phyloP scores from a whole-genome alignment of 768 basidiomycete genomes.

The Trametes cingulata region DNA sequence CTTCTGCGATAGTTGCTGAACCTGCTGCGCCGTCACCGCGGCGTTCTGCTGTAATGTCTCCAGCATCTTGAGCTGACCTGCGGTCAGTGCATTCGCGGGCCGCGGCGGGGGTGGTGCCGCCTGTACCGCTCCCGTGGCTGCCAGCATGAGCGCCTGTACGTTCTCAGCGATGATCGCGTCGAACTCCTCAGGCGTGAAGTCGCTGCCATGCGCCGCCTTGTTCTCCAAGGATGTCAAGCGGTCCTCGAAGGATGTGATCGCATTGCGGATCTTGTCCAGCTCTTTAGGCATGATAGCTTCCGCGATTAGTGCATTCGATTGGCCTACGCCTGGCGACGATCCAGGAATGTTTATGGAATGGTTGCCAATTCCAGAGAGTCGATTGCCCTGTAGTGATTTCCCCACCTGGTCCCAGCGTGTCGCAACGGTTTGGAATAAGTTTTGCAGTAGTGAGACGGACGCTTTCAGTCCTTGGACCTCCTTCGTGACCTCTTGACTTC shows the following conservation, averaged over 20 bases:
- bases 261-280: conserved; percentile 15
- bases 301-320: conserved; percentile 14
- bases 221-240: conserved; percentile 8
- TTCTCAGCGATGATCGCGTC: conserved; percentile 22
- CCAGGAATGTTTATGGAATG: not conserved
- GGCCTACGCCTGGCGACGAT: not conserved
- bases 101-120: conserved; percentile 6
- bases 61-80: conserved; percentile 10
- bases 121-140: conserved; percentile 11
- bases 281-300: conserved; percentile 18
- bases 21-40: conserved; percentile 14
- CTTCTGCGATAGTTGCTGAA: conserved; percentile 16
- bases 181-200: conserved; percentile 4
- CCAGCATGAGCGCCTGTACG: conserved; percentile 11
- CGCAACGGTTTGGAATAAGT: conserved; percentile 6
- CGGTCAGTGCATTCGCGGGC: conserved; percentile 5
- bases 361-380: not conserved
- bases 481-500: conserved; percentile 3
- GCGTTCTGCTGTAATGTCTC: conserved; percentile 18
- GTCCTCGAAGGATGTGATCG: conserved; percentile 14
- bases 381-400: conserved; percentile 5
- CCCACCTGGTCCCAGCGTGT: conserved; percentile 11
- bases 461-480: conserved; percentile 10
- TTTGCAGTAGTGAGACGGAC: conserved; percentile 13
- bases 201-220: not conserved